phyloP scores from a whole-genome alignment of 495 filamentous ascomycete species.

The Aspergillus cristatus region DNA sequence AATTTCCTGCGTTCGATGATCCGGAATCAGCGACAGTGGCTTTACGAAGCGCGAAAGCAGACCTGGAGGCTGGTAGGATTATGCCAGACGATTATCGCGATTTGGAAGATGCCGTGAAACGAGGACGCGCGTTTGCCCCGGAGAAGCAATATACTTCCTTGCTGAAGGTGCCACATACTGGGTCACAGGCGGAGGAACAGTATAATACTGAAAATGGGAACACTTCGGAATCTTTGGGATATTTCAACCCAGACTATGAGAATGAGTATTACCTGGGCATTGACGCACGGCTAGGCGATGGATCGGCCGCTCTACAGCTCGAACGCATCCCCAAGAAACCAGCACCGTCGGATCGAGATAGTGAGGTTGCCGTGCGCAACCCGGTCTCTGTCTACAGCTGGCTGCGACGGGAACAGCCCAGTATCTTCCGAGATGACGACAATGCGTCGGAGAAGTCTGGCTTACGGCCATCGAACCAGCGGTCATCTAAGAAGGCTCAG shows the following conservation, averaged over 20 bases:
- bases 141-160: constrained; percentile 24
- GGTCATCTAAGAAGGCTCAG: constrained; percentile 28
- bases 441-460: constrained; percentile 50
- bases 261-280: constrained; percentile 68
- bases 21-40: constrained; percentile 27
- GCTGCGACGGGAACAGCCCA: constrained; percentile 73
- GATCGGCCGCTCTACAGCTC: constrained; percentile 27
- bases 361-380: constrained; percentile 61
- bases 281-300: constrained; percentile 54
- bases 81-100: constrained; percentile 26
- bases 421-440: constrained; percentile 78
- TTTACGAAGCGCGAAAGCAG: constrained; percentile 37
- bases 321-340: constrained; percentile 29
- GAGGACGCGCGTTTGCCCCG: constrained; percentile 31
- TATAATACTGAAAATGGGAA: constrained; percentile 8
- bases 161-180: constrained; percentile 23
- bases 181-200: constrained; percentile 8
- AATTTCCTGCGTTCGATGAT: constrained; percentile 28
- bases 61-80: constrained; percentile 33
- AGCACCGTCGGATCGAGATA: constrained; percentile 39
- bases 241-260: constrained; percentile 67
- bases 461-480: constrained; percentile 30
- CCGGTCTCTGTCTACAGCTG: constrained; percentile 85
- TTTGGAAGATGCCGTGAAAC: constrained; percentile 31
- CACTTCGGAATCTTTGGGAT: constrained; percentile 34